A percentile compares a stretch with the other conserved stretches of the same genome.
Evolutionary conservation across 192 early-diverging fungal genomes (phyloP).

Genomic region (Umbelopsis sp.): DNA sequence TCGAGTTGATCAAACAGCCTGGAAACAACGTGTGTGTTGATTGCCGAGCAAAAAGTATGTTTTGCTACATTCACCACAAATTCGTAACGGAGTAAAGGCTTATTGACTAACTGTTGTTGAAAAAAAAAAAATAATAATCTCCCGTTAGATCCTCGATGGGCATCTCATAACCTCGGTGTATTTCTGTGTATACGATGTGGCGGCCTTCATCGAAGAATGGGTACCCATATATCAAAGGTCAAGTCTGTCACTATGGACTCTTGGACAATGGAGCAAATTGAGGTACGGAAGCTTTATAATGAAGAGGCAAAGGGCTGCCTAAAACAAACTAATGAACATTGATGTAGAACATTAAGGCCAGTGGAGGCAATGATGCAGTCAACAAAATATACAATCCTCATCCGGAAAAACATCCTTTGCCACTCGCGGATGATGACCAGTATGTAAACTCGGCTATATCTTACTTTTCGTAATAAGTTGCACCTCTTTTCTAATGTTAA

Average conservation of each 20-base stretch:
- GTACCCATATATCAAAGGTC: constrained; percentile 90
- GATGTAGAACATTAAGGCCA: constrained; percentile 47
- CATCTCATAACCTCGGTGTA: constrained; percentile 88
- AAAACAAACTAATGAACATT: background rate
- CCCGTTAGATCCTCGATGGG: constrained; percentile 82
- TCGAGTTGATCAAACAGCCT: constrained; percentile 66
- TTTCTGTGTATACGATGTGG: constrained; percentile 95
- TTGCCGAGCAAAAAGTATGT: constrained; percentile 71
- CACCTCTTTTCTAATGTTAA: background rate
- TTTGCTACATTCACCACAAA: background rate
- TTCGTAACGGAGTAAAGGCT: background rate
- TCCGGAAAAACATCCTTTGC: constrained; percentile 65
- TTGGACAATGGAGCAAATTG: constrained; percentile 87
- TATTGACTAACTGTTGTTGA: background rate
- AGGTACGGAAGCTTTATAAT: constrained; percentile 44
- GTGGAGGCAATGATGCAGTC: constrained; percentile 66
- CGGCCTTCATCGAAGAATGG: constrained; percentile 78
- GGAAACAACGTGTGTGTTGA: constrained; percentile 77
- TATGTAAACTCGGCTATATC: constrained; percentile 21
- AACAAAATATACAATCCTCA: constrained; percentile 73
- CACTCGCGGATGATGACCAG: constrained; percentile 60
- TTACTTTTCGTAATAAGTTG: background rate
- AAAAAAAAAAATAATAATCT: background rate
- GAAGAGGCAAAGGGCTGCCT: background rate
- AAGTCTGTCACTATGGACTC: constrained; percentile 88